phyloP scores from a whole-genome alignment of 176 grass and related monocot genomes.

The Carex pumila region DNA sequence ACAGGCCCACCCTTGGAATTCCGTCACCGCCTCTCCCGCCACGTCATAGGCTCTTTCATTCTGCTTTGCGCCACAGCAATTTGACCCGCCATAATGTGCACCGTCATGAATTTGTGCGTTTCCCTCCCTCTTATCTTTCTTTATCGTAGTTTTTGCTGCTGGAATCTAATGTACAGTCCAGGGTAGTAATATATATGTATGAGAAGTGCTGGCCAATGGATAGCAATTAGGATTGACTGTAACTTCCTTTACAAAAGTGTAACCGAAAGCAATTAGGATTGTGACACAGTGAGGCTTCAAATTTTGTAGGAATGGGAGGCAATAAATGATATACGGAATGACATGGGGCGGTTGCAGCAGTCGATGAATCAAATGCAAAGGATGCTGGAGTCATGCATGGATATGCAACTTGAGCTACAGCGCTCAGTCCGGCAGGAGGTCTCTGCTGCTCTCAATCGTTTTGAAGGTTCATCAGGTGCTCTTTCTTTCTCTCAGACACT shows the following conservation, averaged over 20 bases:
- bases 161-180: not conserved
- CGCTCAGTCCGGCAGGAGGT: conserved; percentile 96
- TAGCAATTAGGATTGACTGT: not conserved
- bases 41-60: conserved; percentile 62
- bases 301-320: conserved; percentile 82
- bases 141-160: not conserved
- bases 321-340: conserved; percentile 82
- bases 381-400: conserved; percentile 90
- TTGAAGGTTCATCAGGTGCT: conserved; percentile 50
- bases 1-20: conserved; percentile 50
- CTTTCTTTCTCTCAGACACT: not conserved
- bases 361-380: conserved; percentile 94
- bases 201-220: not conserved
- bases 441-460: conserved; percentile 81
- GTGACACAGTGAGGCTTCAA: not conserved
- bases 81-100: conserved; percentile 59
- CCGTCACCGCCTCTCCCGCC: conserved; percentile 79
- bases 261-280: not conserved
- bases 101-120: conserved; percentile 38
- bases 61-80: conserved; percentile 54
- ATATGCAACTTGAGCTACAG: conserved; percentile 95
- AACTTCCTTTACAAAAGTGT: not conserved
- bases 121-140: conserved; percentile 19
- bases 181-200: not conserved
- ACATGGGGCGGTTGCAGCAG: conserved; percentile 82